Conservation (phyloP, 306 rosid species). For the Prunus armeniaca region DNA sequence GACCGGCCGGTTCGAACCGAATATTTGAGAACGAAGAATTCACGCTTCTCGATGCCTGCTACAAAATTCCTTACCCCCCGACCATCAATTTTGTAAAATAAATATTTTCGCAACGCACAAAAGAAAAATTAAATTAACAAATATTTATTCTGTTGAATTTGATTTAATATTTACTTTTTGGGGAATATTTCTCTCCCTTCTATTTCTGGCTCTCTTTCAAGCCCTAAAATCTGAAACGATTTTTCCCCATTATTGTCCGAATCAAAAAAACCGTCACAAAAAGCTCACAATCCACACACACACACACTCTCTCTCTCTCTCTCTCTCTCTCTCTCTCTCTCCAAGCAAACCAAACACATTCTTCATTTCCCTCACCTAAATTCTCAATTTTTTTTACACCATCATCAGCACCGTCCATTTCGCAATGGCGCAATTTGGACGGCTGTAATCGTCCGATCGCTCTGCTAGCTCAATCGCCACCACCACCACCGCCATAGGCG, state of each 20-base stretch:
- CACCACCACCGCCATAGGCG: constrained; percentile 7
- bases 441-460: constrained; percentile 17
- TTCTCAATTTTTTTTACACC: background rate
- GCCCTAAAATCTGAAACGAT: constrained; percentile 29
- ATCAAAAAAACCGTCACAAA: constrained; percentile 25
- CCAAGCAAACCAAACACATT: constrained; percentile 8
- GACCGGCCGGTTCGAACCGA: constrained; percentile 33
- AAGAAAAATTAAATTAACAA: background rate
- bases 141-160: background rate
- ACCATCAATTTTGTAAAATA: constrained; percentile 19
- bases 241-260: constrained; percentile 25
- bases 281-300: constrained; percentile 5
- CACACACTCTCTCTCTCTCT: background rate
- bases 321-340: too few relatives aligned
- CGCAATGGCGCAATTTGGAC: background rate
- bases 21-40: constrained; percentile 39
- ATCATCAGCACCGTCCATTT: background rate
- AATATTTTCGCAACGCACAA: background rate
- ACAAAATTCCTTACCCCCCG: constrained; percentile 71
- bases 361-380: background rate
- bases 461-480: constrained; percentile 3
- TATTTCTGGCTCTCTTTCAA: constrained; percentile 13
- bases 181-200: constrained; percentile 6
- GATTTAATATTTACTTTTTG: background rate
- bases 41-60: constrained; percentile 44